Percentiles rank a stretch among this genome's conserved stretches.
phyloP scores from a whole-genome alignment of 441 rosid genomes.

The Eruca vesicaria region DNA sequence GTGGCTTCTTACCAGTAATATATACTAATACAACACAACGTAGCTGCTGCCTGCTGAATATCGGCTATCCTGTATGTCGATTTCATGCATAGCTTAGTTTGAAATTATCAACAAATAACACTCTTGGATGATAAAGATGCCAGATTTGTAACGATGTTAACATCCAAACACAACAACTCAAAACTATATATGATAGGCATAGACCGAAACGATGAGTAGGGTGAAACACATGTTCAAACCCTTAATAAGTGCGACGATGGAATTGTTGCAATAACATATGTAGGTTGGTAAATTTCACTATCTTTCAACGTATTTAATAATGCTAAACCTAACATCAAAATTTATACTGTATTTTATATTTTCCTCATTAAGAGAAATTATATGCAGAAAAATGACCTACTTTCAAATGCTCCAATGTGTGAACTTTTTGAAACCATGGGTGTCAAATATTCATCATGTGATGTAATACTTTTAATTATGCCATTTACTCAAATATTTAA shows the following conservation, averaged over 20 bases:
- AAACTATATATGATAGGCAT: background rate
- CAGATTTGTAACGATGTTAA: background rate
- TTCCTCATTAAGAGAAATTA: slow-evolving; percentile 10
- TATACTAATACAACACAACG: background rate
- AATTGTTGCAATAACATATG: background rate
- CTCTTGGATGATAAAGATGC: slow-evolving; percentile 14
- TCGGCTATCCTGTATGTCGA: background rate
- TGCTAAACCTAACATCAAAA: slow-evolving; percentile 33
- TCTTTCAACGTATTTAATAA: slow-evolving; percentile 5
- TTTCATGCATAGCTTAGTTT: no score
- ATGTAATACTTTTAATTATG: slow-evolving; percentile 15
- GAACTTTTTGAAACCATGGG: slow-evolving; percentile 22
- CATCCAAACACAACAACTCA: background rate
- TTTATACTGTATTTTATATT: slow-evolving; percentile 1
- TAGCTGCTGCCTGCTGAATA: background rate
- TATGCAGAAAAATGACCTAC: slow-evolving; percentile 24
- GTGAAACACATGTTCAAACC: background rate
- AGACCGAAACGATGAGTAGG: background rate
- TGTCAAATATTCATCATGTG: slow-evolving; percentile 20
- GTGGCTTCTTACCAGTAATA: background rate
- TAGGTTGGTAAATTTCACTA: slow-evolving; percentile 30
- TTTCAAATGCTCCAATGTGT: slow-evolving; percentile 16
- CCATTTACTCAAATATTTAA: slow-evolving; percentile 1
- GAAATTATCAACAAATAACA: slow-evolving; percentile 1
- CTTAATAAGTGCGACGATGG: background rate